Percentiles rank a stretch among this genome's conserved stretches.
Conservation (phyloP, 192 early-diverging fungal genomes). For the Coemansia sp. region DNA sequence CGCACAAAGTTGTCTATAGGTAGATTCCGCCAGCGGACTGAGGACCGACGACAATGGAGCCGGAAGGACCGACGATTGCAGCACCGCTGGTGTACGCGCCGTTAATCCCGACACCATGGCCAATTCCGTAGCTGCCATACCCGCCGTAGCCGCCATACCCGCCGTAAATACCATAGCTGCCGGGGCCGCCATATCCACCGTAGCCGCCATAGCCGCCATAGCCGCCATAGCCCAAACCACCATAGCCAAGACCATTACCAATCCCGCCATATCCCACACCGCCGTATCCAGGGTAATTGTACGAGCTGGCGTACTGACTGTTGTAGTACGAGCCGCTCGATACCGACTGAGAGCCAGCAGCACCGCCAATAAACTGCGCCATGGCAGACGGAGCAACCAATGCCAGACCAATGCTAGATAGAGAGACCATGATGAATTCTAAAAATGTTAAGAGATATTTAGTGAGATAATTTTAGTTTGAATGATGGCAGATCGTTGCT, state of each 20-base stretch:
- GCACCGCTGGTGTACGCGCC: constrained; percentile 49
- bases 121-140: constrained; percentile 24
- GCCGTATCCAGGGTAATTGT: constrained; percentile 18
- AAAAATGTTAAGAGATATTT: neutral
- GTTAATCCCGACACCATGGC: constrained; percentile 22
- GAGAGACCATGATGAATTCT: constrained; percentile 31
- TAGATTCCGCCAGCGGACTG: constrained; percentile 55
- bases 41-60: constrained; percentile 50
- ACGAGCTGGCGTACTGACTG: constrained; percentile 21
- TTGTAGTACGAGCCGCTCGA: constrained; percentile 53
- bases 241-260: constrained; percentile 14
- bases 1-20: constrained; percentile 2
- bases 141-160: constrained; percentile 28
- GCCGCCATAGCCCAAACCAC: constrained; percentile 21
- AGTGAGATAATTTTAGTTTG: neutral
- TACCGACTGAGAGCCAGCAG: constrained; percentile 30
- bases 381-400: constrained; percentile 23
- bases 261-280: constrained; percentile 9
- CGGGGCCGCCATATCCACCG: constrained; percentile 24
- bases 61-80: constrained; percentile 48
- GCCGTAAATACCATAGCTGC: constrained; percentile 15
- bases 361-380: constrained; percentile 31
- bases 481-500: neutral
- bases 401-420: constrained; percentile 22
- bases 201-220: constrained; percentile 27